Conservation (phyloP, 1,284 basidiomycete genomes). For the Leccinum solheimii region DNA sequence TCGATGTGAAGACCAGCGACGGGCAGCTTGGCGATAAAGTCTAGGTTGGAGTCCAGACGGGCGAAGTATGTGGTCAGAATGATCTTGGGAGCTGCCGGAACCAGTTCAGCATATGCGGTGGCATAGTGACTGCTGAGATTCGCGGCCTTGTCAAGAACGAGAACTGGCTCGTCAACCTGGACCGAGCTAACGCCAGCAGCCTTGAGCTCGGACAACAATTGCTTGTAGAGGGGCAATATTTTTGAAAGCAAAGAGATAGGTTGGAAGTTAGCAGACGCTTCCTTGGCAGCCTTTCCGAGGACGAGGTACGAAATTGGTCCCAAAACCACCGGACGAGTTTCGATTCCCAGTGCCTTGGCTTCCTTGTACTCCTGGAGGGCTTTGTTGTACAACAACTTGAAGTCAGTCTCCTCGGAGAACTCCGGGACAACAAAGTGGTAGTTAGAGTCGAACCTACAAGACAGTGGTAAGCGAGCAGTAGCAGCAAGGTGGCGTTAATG, state of each 20-base stretch:
- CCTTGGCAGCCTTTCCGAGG: constrained; percentile 91
- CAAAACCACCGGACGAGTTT: constrained; percentile 93
- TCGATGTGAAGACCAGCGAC: constrained; percentile 96
- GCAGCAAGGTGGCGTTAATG: constrained; percentile 5
- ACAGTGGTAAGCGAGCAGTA: constrained; percentile 16
- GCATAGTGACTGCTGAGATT: constrained; percentile 82
- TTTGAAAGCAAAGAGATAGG: constrained; percentile 89
- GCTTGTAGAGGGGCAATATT: constrained; percentile 90
- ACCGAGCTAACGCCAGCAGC: constrained; percentile 91
- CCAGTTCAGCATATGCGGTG: constrained; percentile 81
- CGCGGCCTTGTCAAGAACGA: constrained; percentile 88
- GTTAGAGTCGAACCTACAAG: constrained; percentile 95
- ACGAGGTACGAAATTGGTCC: constrained; percentile 96
- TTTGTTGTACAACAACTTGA: constrained; percentile 97
- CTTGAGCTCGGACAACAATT: constrained; percentile 91
- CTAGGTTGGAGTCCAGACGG: constrained; percentile 91
- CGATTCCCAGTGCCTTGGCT: constrained; percentile 88
- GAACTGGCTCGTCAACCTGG: constrained; percentile 96
- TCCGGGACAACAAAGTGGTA: constrained; percentile 99
- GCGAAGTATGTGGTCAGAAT: constrained; percentile 96
- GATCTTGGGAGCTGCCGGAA: constrained; percentile 86
- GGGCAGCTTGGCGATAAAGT: constrained; percentile 91
- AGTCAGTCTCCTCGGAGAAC: constrained; percentile 88
- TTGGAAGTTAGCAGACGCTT: constrained; percentile 84
- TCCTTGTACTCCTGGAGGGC: constrained; percentile 93